Conservation (phyloP, 192 early-diverging fungal genomes). For the Podila minutissima region DNA sequence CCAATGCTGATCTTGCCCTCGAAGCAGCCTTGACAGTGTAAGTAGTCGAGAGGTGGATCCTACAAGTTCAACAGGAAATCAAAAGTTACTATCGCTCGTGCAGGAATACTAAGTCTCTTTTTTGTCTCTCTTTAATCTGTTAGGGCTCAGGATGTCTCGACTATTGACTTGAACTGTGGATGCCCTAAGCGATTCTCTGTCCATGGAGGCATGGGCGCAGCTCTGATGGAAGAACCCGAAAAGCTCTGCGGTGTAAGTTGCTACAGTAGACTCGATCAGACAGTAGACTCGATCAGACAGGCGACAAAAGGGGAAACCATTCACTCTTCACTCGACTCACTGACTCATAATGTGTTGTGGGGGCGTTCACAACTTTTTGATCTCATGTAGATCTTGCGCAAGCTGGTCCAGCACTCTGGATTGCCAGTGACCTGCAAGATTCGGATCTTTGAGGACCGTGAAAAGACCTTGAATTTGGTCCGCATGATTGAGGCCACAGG, state of each 20-base stretch:
- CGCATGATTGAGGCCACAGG: conserved; percentile 87
- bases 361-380: not conserved
- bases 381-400: conserved; percentile 66
- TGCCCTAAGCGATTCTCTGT: conserved; percentile 97
- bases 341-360: too few species aligned
- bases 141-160: conserved; percentile 85
- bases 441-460: conserved; percentile 74
- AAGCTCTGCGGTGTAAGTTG: conserved; percentile 70
- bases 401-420: conserved; percentile 75
- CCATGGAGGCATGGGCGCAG: conserved; percentile 94
- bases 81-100: not conserved
- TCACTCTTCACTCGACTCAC: not conserved
- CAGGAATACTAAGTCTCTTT: conserved; percentile 8
- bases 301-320: not conserved
- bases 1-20: conserved; percentile 85
- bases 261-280: not conserved
- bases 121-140: conserved; percentile 1
- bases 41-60: not conserved
- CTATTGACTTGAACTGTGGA: conserved; percentile 97
- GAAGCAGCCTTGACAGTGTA: conserved; percentile 87
- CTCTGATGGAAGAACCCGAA: conserved; percentile 87
- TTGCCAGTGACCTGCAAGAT: conserved; percentile 76
- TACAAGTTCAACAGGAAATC: too few species aligned
- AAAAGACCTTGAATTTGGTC: conserved; percentile 84
- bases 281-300: not conserved